Evolutionary conservation across 2,329 filamentous ascomycete species (phyloP).

Genomic region (Claviceps quebecensis): DNA sequence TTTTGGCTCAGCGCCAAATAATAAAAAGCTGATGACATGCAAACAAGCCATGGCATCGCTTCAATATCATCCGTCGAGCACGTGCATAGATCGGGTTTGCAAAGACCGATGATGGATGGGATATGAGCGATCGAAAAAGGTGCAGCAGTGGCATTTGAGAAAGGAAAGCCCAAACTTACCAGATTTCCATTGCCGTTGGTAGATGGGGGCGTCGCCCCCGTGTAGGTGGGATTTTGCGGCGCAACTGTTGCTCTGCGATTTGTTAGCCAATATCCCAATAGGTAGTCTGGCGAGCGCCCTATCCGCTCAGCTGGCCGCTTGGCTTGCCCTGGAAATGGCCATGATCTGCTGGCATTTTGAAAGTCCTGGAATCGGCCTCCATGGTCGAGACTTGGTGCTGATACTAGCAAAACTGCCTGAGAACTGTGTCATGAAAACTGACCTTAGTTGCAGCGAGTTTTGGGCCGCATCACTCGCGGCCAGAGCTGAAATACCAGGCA

Average conservation of each 20-base stretch:
- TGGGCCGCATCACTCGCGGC: conserved; percentile 26
- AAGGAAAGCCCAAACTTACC: conserved; percentile 18
- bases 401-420: neutral
- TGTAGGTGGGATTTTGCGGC: conserved; percentile 13
- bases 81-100: neutral
- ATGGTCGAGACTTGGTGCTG: neutral
- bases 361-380: neutral
- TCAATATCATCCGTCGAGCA: neutral
- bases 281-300: neutral
- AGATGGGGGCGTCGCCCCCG: conserved; percentile 24
- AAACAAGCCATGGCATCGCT: neutral
- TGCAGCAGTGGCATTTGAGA: neutral
- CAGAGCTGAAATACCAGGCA: conserved; percentile 32
- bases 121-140: neutral
- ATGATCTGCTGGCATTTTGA: neutral
- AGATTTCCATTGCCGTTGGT: conserved; percentile 26
- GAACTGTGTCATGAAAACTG: conserved; percentile 11
- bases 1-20: neutral
- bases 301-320: neutral
- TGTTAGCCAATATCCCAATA: conserved; percentile 4
- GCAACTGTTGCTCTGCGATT: conserved; percentile 8
- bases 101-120: neutral
- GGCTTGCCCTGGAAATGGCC: no score
- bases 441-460: conserved; percentile 33
- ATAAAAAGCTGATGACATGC: neutral